phyloP scores from a whole-genome alignment of 208 protist species.

The Polymyxa betae region DNA sequence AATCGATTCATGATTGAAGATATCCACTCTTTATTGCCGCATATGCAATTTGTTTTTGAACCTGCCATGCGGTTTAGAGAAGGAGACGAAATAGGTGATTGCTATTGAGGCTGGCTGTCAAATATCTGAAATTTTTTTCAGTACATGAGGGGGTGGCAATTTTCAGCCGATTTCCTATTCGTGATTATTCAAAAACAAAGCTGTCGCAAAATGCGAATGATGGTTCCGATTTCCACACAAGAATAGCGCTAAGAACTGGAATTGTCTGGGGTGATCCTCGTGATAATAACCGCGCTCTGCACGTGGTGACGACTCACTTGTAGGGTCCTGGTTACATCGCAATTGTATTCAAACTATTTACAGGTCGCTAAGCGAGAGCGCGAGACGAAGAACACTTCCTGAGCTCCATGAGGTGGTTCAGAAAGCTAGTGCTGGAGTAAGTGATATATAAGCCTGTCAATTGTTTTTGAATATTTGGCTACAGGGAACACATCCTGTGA shows the following conservation, averaged over 20 bases:
- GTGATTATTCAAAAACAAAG: not conserved
- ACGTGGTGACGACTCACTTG: not conserved
- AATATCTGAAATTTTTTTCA: not conserved
- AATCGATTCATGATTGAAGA: constrained; percentile 4
- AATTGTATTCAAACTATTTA: too few relatives aligned
- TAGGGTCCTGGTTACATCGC: not conserved
- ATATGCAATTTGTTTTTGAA: not conserved
- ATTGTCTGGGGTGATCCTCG: not conserved
- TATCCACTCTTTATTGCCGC: not conserved
- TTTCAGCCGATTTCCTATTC: constrained; percentile 3
- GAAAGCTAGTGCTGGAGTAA: too few relatives aligned
- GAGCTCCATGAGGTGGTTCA: not conserved
- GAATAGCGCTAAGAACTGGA: not conserved
- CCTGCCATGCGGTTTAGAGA: not conserved
- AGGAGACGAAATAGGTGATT: not conserved
- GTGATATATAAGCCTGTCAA: too few relatives aligned
- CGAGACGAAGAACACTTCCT: not conserved
- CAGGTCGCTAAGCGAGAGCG: not conserved
- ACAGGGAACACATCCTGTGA: not conserved
- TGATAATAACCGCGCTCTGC: not conserved
- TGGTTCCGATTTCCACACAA: not conserved
- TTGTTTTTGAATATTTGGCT: too few relatives aligned
- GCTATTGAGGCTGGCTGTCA: not conserved
- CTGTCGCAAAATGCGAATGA: not conserved
- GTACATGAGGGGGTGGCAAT: not conserved